Evolutionary conservation across 192 early-diverging fungal species (phyloP).

Genomic region (Podila epicladia): DNA sequence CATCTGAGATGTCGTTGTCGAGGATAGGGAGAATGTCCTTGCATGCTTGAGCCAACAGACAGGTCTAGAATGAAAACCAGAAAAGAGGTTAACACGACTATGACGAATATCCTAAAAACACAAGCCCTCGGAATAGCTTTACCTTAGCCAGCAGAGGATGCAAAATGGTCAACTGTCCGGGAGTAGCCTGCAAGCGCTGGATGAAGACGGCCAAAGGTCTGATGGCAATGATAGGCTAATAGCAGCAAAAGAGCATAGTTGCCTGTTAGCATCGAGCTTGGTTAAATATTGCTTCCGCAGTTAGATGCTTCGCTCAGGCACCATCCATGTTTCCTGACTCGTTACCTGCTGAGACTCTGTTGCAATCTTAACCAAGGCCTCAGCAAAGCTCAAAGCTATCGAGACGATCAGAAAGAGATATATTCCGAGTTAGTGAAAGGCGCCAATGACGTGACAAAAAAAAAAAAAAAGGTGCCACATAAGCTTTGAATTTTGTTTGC

Average conservation of each 20-base stretch:
- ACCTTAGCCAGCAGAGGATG: constrained; percentile 55
- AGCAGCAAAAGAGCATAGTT: not conserved
- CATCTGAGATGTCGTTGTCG: constrained; percentile 59
- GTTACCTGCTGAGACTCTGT: constrained; percentile 42
- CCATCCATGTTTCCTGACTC: not conserved
- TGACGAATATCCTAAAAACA: not conserved
- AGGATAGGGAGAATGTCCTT: constrained; percentile 59
- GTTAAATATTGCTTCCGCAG: not conserved
- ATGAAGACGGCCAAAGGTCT: constrained; percentile 49
- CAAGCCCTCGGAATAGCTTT: not conserved
- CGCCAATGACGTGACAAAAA: not conserved
- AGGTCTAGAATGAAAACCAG: constrained; percentile 39
- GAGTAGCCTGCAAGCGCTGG: constrained; percentile 42
- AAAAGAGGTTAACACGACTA: not conserved
- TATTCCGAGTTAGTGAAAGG: not conserved
- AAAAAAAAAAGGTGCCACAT: not conserved
- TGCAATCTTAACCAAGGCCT: constrained; percentile 52
- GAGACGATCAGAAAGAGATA: not conserved
- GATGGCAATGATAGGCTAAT: constrained; percentile 55
- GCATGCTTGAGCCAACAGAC: constrained; percentile 58
- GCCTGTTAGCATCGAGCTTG: not conserved
- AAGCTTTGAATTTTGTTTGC: not conserved
- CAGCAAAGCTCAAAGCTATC: constrained; percentile 52
- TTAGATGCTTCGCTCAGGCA: not conserved
- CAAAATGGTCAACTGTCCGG: constrained; percentile 54